Evolutionary conservation across 1,284 basidiomycete genomes (phyloP), one percentile per base, ranked within the genome.

Genomic region (Leccinum colubrinum): DNA sequence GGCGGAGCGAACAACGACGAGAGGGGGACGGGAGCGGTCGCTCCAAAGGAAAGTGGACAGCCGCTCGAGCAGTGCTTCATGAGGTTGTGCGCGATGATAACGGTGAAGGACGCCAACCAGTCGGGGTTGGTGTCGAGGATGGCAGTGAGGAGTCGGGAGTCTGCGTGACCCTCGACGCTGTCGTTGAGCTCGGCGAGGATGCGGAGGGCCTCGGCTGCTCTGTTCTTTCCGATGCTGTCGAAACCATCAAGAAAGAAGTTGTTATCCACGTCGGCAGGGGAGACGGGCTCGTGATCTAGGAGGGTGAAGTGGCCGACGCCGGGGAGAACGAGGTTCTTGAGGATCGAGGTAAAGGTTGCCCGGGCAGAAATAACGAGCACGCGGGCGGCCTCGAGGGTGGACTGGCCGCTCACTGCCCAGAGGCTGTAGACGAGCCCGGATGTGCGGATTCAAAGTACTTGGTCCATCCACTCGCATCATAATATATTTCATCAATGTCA

Each of bases 291-390:
- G 52, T 83, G 76, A 67, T 97, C 94, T 61, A 97, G 82, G 74
- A 99, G 84, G 46, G 95, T 94, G 74, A 98, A 97, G 71, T 91
- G 85, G 17, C 95, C 93, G 64, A 98, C 87, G 17, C 97, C 96
- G 3, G 96, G 96, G 9, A 98, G 86, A 35, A 98, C 94, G 64
- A 98, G 88, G 73, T 98, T 98, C 82, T 98, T 98, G 66, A 98
- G 83, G 64, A 93, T 86, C 60, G 93, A 90, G 33, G 92, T 91
- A 1, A 91, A 88, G 0, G 94, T 91, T 1, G 93, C 91, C 48
- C 89, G 87, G 6, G 82, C 88, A 33, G 90, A 91, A 56, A 97
- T 75, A 65, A 97, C 86, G 25, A 98, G 84, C 55, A 98, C 82
- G 59, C 90, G 85, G 7, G 94, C 85, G 3, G 86, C 83, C 75